These are phyloP conservation scores for Dictyostelium brefeldianum DNA, from an alignment of 78 protist genomes.

Conservation along the genomic window DNA sequence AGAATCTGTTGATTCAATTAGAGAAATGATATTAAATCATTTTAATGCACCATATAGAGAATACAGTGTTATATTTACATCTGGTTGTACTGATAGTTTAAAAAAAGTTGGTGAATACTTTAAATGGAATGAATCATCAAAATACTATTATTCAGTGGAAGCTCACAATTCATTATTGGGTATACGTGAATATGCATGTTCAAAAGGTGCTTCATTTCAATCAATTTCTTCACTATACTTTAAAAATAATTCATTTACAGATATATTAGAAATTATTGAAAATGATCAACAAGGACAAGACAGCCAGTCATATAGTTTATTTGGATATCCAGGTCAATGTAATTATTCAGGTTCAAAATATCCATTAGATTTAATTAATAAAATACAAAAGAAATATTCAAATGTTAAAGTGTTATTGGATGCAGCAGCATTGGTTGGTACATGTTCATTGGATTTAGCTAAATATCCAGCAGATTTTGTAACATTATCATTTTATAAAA, in stretches of 20 bases:
- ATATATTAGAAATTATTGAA: neutral
- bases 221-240: conserved; percentile 32
- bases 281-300: neutral
- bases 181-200: conserved; percentile 87
- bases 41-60: conserved; percentile 83
- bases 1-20: neutral
- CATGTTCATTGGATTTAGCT: conserved; percentile 72
- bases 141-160: conserved; percentile 55
- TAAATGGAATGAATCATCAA: conserved; percentile 75
- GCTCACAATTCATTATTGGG: conserved; percentile 92
- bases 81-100: conserved; percentile 89
- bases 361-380: conserved; percentile 47
- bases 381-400: conserved; percentile 2
- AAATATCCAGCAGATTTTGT: conserved; percentile 86
- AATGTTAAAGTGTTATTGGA: conserved; percentile 78
- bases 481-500: conserved; percentile 94
- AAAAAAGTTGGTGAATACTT: conserved; percentile 91
- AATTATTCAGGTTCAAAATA: conserved; percentile 76
- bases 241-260: conserved; percentile 1
- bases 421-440: conserved; percentile 89
- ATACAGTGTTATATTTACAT: conserved; percentile 91
- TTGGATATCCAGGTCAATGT: conserved; percentile 82
- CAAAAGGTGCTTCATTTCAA: neutral
- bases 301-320: neutral
- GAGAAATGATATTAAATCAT: conserved; percentile 57